A percentile compares a stretch with the other conserved stretches of the same genome.
These are phyloP conservation scores for Geopyxis carbonaria DNA, from an alignment of 495 filamentous ascomycete species.

Conservation along the genomic window DNA sequence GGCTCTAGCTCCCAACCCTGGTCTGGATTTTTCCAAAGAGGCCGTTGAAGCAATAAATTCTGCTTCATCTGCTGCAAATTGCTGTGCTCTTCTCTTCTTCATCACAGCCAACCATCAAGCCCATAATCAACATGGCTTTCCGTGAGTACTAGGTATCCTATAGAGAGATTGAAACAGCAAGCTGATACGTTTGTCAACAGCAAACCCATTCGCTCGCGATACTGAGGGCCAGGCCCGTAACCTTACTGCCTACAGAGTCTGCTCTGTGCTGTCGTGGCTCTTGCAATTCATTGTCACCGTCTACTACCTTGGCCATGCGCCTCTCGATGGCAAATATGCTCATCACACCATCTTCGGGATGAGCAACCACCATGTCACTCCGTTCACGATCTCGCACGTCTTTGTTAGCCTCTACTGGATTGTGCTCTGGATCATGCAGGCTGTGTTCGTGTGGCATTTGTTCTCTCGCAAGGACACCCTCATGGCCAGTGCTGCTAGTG, in stretches of 20 bases:
- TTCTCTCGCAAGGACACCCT: conserved; percentile 41
- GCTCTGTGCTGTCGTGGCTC: conserved; percentile 55
- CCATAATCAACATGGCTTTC: no score
- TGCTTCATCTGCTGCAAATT: no score
- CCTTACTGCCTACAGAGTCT: conserved; percentile 42
- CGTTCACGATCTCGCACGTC: conserved; percentile 55
- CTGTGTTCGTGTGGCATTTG: conserved; percentile 57
- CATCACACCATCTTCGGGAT: conserved; percentile 34
- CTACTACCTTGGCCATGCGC: conserved; percentile 46
- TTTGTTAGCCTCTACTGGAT: conserved; percentile 70
- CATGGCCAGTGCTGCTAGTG: conserved; percentile 52
- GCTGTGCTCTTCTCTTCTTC: neutral
- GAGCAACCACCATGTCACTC: conserved; percentile 44
- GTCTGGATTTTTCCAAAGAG: no score
- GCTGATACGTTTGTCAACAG: conserved; percentile 12
- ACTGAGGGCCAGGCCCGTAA: conserved; percentile 25
- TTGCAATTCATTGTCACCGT: conserved; percentile 48
- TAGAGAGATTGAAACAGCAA: neutral
- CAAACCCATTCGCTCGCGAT: conserved; percentile 25
- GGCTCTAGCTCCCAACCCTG: no score
- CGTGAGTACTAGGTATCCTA: neutral
- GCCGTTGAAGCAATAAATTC: no score
- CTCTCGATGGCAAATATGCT: conserved; percentile 39
- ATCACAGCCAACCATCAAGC: no score
- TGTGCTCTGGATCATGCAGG: conserved; percentile 53